phyloP scores from a whole-genome alignment of 345 rosid species.

The Schrenkiella parvula region DNA sequence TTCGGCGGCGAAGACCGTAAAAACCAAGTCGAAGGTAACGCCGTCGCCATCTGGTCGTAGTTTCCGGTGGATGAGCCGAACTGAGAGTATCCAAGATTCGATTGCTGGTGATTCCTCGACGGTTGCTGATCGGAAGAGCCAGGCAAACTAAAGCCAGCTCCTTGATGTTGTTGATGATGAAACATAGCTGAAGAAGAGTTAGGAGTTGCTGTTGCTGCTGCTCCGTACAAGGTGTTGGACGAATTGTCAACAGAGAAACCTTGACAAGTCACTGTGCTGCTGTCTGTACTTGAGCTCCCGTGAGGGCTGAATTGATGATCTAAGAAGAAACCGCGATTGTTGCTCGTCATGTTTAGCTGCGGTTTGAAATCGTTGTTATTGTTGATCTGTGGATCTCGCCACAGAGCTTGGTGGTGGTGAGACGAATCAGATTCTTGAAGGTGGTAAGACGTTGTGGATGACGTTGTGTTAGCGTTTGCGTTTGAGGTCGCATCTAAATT shows the following conservation, averaged over 20 bases:
- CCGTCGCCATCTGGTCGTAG: conserved; percentile 24
- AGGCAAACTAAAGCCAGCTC: conserved; percentile 11
- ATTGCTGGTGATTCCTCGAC: conserved; percentile 32
- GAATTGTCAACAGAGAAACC: conserved; percentile 51
- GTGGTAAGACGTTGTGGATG: conserved; percentile 37
- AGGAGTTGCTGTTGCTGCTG: conserved; percentile 35
- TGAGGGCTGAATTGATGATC: conserved; percentile 67
- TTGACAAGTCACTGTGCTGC: conserved; percentile 61
- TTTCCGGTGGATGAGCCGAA: conserved; percentile 18
- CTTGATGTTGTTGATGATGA: conserved; percentile 4
- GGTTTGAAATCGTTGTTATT: conserved; percentile 38
- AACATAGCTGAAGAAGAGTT: conserved; percentile 46
- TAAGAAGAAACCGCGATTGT: conserved; percentile 48
- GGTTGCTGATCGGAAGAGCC: conserved; percentile 40
- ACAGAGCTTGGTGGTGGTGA: conserved; percentile 38
- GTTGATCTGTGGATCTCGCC: conserved; percentile 40
- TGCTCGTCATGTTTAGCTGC: conserved; percentile 8
- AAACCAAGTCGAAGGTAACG: conserved; percentile 61
- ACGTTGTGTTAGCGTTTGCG: conserved; percentile 32
- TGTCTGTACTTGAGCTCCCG: conserved; percentile 53
- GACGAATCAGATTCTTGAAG: conserved; percentile 35
- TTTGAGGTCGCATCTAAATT: conserved; percentile 43
- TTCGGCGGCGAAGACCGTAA: conserved; percentile 57
- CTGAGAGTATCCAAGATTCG: conserved; percentile 22
- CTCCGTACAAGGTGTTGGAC: conserved; percentile 41